These are phyloP conservation scores for Spathaspora girioi DNA, from an alignment of 805 yeast genomes.

Conservation along the genomic window DNA sequence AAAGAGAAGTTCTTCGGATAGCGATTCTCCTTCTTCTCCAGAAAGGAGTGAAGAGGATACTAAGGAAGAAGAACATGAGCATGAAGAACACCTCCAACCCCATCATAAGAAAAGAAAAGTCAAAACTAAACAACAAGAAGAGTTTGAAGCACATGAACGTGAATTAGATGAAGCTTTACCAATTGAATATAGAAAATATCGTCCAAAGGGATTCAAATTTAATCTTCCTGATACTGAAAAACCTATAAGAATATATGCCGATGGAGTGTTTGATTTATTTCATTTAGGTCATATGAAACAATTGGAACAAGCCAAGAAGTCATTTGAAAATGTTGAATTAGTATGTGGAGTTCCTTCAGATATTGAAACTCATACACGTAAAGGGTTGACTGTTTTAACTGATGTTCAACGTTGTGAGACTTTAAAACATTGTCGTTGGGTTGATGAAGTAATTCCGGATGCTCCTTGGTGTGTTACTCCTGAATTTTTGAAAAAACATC, in stretches of 20 bases:
- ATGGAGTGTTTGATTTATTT: conserved; percentile 95
- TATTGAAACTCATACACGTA: conserved; percentile 82
- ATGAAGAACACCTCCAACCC: background rate
- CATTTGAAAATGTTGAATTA: conserved; percentile 77
- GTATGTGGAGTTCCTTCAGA: conserved; percentile 94
- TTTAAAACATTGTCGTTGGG: conserved; percentile 94
- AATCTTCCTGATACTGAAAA: conserved; percentile 82
- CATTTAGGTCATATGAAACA: conserved; percentile 98
- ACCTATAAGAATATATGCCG: conserved; percentile 93
- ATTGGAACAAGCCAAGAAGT: conserved; percentile 92
- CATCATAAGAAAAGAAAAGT: conserved; percentile 20
- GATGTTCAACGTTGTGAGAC: conserved; percentile 89
- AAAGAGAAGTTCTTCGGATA: conserved; percentile 15
- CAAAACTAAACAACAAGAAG: conserved; percentile 23
- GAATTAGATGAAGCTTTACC: conserved; percentile 64
- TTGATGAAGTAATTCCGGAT: conserved; percentile 89
- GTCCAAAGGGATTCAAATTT: conserved; percentile 76
- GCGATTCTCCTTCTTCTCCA: background rate
- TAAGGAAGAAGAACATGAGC: conserved; percentile 1
- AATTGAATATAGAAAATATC: conserved; percentile 64
- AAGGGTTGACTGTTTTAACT: conserved; percentile 87
- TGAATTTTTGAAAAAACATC: conserved; percentile 71
- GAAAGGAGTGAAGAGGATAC: conserved; percentile 13
- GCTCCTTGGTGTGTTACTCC: conserved; percentile 96
- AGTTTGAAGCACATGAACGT: conserved; percentile 47